These are phyloP conservation scores for Lathyrus aphaca DNA, from an alignment of 306 rosid species.

Conservation along the genomic window DNA sequence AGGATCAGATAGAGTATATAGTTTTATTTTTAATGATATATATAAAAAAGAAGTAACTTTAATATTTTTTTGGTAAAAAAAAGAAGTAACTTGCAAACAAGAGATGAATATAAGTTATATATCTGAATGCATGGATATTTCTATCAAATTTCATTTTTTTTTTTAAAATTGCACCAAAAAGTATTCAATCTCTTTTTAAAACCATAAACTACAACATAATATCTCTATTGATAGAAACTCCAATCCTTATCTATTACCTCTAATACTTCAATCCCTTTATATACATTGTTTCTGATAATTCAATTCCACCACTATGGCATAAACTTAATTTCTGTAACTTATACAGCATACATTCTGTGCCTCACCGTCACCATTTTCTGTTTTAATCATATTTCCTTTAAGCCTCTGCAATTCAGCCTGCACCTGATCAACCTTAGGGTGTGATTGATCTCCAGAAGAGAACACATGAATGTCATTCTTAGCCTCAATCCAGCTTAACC, in stretches of 20 bases:
- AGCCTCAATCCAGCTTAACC: constrained; percentile 81
- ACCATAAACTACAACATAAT: not conserved
- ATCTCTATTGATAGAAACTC: not conserved
- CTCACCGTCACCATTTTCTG: constrained; percentile 47
- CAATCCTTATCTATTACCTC: constrained; percentile 13
- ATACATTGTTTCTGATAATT: not conserved
- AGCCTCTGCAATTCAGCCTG: constrained; percentile 55
- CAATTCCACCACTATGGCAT: constrained; percentile 7
- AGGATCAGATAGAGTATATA: no score
- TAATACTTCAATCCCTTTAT: constrained; percentile 13
- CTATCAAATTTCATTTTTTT: no score
- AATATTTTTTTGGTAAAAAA: no score
- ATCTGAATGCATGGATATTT: no score
- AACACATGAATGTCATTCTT: constrained; percentile 63
- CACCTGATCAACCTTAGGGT: constrained; percentile 60
- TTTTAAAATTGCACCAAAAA: not conserved
- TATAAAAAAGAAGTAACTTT: no score
- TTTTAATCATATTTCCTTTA: constrained; percentile 56
- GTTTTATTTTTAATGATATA: no score
- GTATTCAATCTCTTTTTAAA: not conserved
- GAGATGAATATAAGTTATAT: no score
- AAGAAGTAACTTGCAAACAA: no score
- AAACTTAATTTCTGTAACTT: constrained; percentile 28
- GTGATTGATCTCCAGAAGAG: constrained; percentile 63
- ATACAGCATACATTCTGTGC: constrained; percentile 29